Evolutionary conservation across 306 rosid genomes (phyloP).

Genomic region (Senna siamea): DNA sequence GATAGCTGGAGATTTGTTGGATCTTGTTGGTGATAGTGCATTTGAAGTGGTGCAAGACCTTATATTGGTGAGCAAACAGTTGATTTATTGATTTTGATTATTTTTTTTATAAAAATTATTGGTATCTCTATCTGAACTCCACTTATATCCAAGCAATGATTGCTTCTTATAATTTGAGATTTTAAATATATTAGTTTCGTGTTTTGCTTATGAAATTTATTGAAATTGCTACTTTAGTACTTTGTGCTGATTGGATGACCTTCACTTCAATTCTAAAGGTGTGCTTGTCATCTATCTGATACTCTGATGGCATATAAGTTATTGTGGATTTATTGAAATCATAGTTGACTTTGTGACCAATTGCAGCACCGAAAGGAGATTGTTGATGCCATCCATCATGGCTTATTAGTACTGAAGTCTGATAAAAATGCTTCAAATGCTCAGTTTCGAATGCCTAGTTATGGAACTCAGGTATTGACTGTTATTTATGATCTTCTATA

Average conservation of each 20-base stretch:
- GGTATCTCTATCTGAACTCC: constrained; percentile 32
- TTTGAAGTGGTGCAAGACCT: constrained; percentile 89
- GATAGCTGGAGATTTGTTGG: constrained; percentile 94
- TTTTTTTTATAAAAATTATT: constrained; percentile 1
- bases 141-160: constrained; percentile 12
- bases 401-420: constrained; percentile 67
- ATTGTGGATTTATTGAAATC: constrained; percentile 29
- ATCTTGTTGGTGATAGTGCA: constrained; percentile 90
- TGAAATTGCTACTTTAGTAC: neutral
- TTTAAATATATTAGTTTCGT: neutral
- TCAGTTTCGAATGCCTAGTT: constrained; percentile 96
- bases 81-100: neutral
- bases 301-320: constrained; percentile 7
- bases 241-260: constrained; percentile 28
- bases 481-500: constrained; percentile 26
- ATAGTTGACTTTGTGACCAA: constrained; percentile 28
- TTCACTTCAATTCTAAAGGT: constrained; percentile 28
- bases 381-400: constrained; percentile 80
- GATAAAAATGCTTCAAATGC: constrained; percentile 69
- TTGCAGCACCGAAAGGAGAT: constrained; percentile 86
- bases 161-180: constrained; percentile 33
- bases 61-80: constrained; percentile 59
- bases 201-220: constrained; percentile 27
- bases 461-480: constrained; percentile 82
- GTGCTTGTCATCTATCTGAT: constrained; percentile 14